phyloP scores from a whole-genome alignment of 768 basidiomycete genomes.

The Phylloporus sp. region DNA sequence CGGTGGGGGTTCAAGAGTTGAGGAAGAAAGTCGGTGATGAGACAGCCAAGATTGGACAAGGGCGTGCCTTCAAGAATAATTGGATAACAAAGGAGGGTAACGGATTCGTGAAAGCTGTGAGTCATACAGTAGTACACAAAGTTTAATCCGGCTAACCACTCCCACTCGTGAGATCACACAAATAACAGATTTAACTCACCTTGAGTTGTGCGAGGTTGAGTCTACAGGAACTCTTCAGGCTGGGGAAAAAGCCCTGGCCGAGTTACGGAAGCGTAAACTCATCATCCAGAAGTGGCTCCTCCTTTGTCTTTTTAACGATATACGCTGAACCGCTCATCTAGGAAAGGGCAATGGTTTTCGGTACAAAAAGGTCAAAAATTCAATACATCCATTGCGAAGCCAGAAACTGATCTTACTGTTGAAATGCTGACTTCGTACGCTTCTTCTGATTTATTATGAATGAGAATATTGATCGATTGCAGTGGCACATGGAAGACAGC shows the following conservation, averaged over 20 bases:
- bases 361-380: slow-evolving; percentile 83
- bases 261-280: slow-evolving; percentile 89
- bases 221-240: slow-evolving; percentile 65
- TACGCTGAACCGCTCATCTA: slow-evolving; percentile 30
- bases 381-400: slow-evolving; percentile 87
- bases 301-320: neutral
- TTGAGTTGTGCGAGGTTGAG: slow-evolving; percentile 70
- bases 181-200: slow-evolving; percentile 72
- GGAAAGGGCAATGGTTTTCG: slow-evolving; percentile 95
- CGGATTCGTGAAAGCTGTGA: slow-evolving; percentile 80
- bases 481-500: slow-evolving; percentile 95
- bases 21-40: slow-evolving; percentile 82
- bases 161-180: slow-evolving; percentile 45
- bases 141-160: neutral
- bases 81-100: slow-evolving; percentile 93
- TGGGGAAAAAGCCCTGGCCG: slow-evolving; percentile 81
- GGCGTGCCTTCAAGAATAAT: slow-evolving; percentile 92
- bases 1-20: slow-evolving; percentile 63
- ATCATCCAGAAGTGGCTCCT: slow-evolving; percentile 66
- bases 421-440: slow-evolving; percentile 91
- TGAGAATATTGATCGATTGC: slow-evolving; percentile 3
- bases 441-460: neutral
- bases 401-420: slow-evolving; percentile 92
- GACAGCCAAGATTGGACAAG: slow-evolving; percentile 89
- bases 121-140: slow-evolving; percentile 27